Conservation (phyloP, 306 rosid species). For the Medicago lupulina region DNA sequence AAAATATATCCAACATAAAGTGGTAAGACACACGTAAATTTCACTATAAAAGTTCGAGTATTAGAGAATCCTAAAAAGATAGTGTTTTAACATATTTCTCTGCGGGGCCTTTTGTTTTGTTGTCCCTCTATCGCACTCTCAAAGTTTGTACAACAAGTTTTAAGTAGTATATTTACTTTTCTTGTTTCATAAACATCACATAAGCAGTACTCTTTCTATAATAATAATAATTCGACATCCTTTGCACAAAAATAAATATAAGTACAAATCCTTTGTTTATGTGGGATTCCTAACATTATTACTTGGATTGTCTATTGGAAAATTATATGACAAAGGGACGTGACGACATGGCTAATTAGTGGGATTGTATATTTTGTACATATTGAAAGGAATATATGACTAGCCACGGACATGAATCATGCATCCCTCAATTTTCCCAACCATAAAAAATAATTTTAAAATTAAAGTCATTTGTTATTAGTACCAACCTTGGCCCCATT, state of each 20-base stretch:
- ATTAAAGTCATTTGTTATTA: slow-evolving; percentile 1
- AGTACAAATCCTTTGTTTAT: slow-evolving; percentile 1
- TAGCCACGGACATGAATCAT: slow-evolving; percentile 35
- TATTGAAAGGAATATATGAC: slow-evolving; percentile 51
- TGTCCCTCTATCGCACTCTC: too few relatives aligned
- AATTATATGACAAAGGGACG: slow-evolving; percentile 27
- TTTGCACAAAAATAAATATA: neutral
- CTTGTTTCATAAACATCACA: neutral
- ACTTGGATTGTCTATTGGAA: slow-evolving; percentile 12
- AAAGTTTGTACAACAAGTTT: neutral
- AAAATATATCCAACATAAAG: too few relatives aligned
- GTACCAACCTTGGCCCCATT: slow-evolving; percentile 37
- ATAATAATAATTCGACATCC: neutral
- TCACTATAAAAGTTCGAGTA: too few relatives aligned
- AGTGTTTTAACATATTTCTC: too few relatives aligned
- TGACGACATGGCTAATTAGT: slow-evolving; percentile 21
- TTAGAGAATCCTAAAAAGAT: too few relatives aligned
- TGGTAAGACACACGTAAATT: too few relatives aligned
- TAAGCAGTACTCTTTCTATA: neutral
- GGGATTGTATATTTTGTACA: slow-evolving; percentile 22
- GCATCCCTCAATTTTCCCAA: slow-evolving; percentile 37
- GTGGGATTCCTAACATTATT: neutral
- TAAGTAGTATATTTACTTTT: neutral
- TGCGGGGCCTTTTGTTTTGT: too few relatives aligned
- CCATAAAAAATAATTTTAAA: slow-evolving; percentile 35